A percentile compares a stretch with the other conserved stretches of the same genome.
Evolutionary conservation across 805 yeast genomes (phyloP).

Genomic region (Metschnikowia noctiluminum): DNA sequence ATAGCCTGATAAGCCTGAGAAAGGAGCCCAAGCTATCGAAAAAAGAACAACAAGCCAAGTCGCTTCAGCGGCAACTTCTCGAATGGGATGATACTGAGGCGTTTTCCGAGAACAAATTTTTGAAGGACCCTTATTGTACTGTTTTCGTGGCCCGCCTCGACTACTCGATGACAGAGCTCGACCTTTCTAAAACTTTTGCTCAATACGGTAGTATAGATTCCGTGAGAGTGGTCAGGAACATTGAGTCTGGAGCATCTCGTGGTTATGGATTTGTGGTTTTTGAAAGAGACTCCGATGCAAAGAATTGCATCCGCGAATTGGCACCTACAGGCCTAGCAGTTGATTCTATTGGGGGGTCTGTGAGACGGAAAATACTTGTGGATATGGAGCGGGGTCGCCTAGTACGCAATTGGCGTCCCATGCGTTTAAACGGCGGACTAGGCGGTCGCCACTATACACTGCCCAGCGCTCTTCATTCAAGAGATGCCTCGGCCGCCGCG

Average conservation of each 20-base stretch:
- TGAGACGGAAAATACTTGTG: constrained; percentile 54
- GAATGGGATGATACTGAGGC: constrained; percentile 21
- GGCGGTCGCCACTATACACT: constrained; percentile 75
- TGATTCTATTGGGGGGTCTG: constrained; percentile 26
- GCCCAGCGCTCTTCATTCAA: constrained; percentile 20
- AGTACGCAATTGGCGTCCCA: constrained; percentile 65
- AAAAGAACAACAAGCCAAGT: constrained; percentile 8
- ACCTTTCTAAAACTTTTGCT: constrained; percentile 58
- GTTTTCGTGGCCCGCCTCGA: constrained; percentile 73
- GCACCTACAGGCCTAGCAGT: constrained; percentile 40
- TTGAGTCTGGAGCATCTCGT: constrained; percentile 46
- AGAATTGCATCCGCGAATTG: constrained; percentile 56
- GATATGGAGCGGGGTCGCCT: constrained; percentile 71
- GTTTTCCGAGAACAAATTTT: constrained; percentile 14
- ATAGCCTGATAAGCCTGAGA: neutral
- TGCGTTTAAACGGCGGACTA: constrained; percentile 86
- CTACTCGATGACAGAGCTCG: constrained; percentile 62
- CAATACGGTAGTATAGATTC: constrained; percentile 70
- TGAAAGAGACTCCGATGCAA: constrained; percentile 57
- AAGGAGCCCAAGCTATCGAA: neutral
- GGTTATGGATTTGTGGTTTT: constrained; percentile 87
- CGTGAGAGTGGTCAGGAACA: constrained; percentile 35
- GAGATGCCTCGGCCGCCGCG: constrained; percentile 38
- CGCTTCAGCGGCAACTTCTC: constrained; percentile 15
- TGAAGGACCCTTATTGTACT: constrained; percentile 68